Percentiles rank a stretch among this genome's conserved stretches.
Evolutionary conservation across 805 yeast species (phyloP).

Genomic region (Lipomyces anomalus): DNA sequence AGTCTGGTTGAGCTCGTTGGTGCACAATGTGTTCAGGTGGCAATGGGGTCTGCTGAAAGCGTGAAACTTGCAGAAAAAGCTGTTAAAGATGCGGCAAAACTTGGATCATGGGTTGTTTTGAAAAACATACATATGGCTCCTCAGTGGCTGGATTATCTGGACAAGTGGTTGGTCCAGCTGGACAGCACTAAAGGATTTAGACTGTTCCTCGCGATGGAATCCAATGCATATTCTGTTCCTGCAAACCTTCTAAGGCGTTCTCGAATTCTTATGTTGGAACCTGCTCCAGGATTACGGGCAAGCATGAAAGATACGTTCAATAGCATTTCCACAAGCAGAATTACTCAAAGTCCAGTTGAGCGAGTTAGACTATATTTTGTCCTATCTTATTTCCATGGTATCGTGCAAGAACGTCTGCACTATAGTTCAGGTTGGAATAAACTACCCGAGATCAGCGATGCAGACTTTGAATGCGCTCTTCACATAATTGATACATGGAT

Average conservation of each 20-base stretch:
- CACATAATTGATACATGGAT: constrained; percentile 42
- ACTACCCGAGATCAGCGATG: constrained; percentile 62
- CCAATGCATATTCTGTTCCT: constrained; percentile 44
- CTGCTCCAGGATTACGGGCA: constrained; percentile 52
- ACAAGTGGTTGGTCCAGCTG: constrained; percentile 35
- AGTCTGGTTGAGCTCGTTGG: constrained; percentile 37
- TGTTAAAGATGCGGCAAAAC: constrained; percentile 41
- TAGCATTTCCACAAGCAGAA: constrained; percentile 19
- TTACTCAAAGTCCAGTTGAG: constrained; percentile 38
- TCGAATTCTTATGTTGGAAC: constrained; percentile 56
- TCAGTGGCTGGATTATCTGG: constrained; percentile 54
- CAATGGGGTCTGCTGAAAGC: constrained; percentile 75
- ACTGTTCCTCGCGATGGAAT: constrained; percentile 62
- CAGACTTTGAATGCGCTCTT: constrained; percentile 56
- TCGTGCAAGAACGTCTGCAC: constrained; percentile 53
- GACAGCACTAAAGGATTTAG: constrained; percentile 37
- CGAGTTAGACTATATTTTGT: constrained; percentile 46
- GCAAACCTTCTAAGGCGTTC: constrained; percentile 50
- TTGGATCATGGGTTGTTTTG: constrained; percentile 65
- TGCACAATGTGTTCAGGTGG: constrained; percentile 38
- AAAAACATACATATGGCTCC: constrained; percentile 77
- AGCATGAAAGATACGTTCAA: constrained; percentile 40
- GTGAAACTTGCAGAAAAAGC: constrained; percentile 49
- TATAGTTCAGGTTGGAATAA: constrained; percentile 55
- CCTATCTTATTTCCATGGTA: constrained; percentile 65